Evolutionary conservation across 257 asterid genomes (phyloP).

Genomic region (Rubia yunnanensis): DNA sequence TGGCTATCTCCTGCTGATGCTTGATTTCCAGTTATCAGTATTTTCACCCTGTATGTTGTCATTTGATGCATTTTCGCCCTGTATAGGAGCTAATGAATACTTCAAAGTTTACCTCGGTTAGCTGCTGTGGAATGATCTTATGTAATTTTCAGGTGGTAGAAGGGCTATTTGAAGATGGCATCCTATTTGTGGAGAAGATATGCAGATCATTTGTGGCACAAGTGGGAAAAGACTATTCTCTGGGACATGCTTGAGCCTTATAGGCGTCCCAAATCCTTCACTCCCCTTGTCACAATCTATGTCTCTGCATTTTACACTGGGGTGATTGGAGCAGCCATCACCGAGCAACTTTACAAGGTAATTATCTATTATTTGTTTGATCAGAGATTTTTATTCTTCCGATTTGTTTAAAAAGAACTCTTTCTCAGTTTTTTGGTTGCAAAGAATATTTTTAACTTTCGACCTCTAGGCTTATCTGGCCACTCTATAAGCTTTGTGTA

Average conservation of each 20-base stretch:
- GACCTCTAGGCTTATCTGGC: background rate
- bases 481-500: background rate
- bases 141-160: conserved; percentile 13
- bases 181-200: conserved; percentile 86
- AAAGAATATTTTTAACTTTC: background rate
- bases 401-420: background rate
- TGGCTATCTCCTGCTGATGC: background rate
- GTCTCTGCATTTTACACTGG: conserved; percentile 78
- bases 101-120: background rate
- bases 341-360: conserved; percentile 79
- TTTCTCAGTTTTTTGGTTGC: background rate
- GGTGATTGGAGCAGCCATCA: conserved; percentile 76
- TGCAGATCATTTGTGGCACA: conserved; percentile 60
- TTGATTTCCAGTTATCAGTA: background rate
- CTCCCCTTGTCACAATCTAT: conserved; percentile 64
- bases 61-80: background rate
- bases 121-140: background rate
- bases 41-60: background rate
- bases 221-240: conserved; percentile 71
- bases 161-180: conserved; percentile 27
- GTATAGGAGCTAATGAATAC: background rate
- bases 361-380: background rate
- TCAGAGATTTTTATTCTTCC: background rate
- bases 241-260: conserved; percentile 95
- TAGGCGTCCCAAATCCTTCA: conserved; percentile 72